Evolutionary conservation across 306 rosid species (phyloP), one percentile per base, ranked within the genome.

Genomic region (Styphnolobium japonicum): DNA sequence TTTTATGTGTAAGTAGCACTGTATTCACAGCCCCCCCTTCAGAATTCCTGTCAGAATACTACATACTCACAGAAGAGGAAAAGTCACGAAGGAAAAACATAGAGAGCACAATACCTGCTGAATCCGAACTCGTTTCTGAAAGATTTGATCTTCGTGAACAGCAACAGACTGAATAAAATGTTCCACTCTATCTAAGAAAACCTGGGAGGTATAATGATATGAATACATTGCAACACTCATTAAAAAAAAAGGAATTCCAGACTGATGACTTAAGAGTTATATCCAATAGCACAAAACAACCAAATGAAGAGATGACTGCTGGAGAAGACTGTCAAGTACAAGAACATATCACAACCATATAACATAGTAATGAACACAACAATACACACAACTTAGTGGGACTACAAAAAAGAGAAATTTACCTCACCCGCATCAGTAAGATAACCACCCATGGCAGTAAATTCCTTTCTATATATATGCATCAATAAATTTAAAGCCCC

Each of bases 401-500:
- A 77, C 8, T 21, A 16, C 39, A 29, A 63, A 49, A 34, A 76
- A 73, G 70, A 76, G 69, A 53, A 71, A 66, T 79, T 57, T 92
- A 92, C 97, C 93, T 90, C 88, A 75, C 97, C 97, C 53, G 88
- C 89, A 1, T 90, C 93, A 71, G 92, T 92, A 66, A 92, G 97
- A 84, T 90, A 92, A 78, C 97, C 97, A 76, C 97, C 97, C 88
- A 88, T 88, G 40, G 89, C 83, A 82, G 85, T 37, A 75, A 92
- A 92, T 80, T 92, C 95, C 43, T 68, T 88, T 84, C 88, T 86
- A 80, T 92, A 92, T 51, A 88, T 75, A 84, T 92, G 90, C 95
- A 92, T 88, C 92, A 92, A 80, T 62, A 92, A 83, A 80, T 87
- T 90, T 67, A 90, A 88, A 51, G 97, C 93, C 85, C 97, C 97